phyloP scores from a whole-genome alignment of 2,329 filamentous ascomycete species.

The Xylaria sp. region DNA sequence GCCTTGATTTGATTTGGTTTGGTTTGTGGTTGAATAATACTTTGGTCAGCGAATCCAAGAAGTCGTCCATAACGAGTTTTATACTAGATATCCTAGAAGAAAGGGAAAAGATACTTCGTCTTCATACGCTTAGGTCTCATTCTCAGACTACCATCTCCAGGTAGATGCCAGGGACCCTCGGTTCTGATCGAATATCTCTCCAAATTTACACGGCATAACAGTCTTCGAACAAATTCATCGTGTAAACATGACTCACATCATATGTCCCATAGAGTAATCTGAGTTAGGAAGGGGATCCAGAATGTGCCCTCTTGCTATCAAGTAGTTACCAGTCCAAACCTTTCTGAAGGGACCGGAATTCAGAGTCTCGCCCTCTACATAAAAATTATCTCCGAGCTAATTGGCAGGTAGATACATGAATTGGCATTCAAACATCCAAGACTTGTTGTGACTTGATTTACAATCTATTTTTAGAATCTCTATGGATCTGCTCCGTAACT shows the following conservation, averaged over 20 bases:
- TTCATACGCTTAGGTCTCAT: neutral
- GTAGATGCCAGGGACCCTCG: neutral
- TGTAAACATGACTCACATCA: neutral
- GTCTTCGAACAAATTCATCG: neutral
- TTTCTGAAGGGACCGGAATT: constrained; percentile 50
- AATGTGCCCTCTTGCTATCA: no score
- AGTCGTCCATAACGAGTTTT: constrained; percentile 4
- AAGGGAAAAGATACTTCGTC: neutral
- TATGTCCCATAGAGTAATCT: neutral
- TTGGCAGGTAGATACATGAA: no score
- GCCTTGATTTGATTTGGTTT: constrained; percentile 24
- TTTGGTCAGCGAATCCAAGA: constrained; percentile 17
- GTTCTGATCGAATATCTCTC: neutral
- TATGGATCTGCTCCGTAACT: no score
- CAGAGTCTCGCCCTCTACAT: constrained; percentile 49
- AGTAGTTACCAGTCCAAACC: constrained; percentile 24
- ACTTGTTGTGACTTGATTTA: no score
- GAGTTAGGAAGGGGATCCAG: no score
- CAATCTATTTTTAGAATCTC: no score
- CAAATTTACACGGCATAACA: neutral
- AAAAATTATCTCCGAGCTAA: constrained; percentile 43
- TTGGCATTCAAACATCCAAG: no score
- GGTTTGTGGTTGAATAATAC: constrained; percentile 20
- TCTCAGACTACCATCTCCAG: neutral
- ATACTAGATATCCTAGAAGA: constrained; percentile 23